Evolutionary conservation across 2,329 filamentous ascomycete species (phyloP).

Genomic region (Colletotrichum tamarilloi): DNA sequence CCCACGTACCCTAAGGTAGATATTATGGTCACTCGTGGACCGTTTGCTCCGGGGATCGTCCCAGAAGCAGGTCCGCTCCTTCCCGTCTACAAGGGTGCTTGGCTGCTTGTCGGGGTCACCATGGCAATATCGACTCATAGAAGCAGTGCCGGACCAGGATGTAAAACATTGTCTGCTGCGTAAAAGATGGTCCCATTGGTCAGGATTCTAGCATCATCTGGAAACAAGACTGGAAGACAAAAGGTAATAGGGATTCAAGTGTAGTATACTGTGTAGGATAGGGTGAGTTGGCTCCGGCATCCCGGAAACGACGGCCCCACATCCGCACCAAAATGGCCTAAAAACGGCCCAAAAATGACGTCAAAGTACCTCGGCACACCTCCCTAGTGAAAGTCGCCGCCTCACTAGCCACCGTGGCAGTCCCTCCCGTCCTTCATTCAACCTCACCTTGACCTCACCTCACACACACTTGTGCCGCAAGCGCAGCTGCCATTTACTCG

Average conservation of each 20-base stretch:
- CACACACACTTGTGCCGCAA: too few relatives aligned
- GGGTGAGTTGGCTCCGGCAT: not conserved
- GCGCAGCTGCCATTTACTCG: not conserved
- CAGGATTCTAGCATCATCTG: slow-evolving; percentile 27
- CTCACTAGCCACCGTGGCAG: not conserved
- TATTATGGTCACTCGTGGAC: slow-evolving; percentile 7
- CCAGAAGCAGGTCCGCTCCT: slow-evolving; percentile 5
- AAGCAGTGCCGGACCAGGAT: not conserved
- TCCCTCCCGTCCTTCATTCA: not conserved
- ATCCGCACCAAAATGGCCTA: not conserved
- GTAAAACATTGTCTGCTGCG: not conserved
- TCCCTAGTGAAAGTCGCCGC: too few relatives aligned
- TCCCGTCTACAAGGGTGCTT: not conserved
- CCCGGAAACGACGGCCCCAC: slow-evolving; percentile 23
- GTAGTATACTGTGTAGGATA: not conserved
- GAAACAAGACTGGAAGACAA: not conserved
- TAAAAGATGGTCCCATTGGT: not conserved
- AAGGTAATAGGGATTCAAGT: too few relatives aligned
- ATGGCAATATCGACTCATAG: not conserved
- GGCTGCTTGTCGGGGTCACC: not conserved
- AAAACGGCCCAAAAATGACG: slow-evolving; percentile 28
- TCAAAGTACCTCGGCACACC: slow-evolving; percentile 3
- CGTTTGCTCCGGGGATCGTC: slow-evolving; percentile 26
- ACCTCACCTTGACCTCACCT: not conserved
- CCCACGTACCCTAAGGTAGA: too few relatives aligned